phyloP scores from a whole-genome alignment of 208 protist species.

The Phytomonas sp. region DNA sequence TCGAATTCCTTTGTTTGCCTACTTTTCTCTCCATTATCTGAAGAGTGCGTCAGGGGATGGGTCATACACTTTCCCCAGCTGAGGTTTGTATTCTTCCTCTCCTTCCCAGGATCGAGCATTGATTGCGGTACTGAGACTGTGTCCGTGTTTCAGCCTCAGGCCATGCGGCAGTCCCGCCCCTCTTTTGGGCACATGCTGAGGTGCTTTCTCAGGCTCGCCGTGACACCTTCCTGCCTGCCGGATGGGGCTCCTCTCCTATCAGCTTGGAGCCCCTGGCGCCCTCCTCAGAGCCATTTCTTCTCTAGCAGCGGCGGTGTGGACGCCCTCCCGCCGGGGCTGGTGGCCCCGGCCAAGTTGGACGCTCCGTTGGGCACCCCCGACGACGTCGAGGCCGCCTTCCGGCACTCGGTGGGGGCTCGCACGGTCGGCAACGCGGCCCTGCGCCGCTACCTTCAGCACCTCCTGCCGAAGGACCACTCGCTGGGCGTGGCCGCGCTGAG shows the following conservation, averaged over 20 bases:
- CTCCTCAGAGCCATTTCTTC: not conserved
- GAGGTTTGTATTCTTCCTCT: not conserved
- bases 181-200: not conserved
- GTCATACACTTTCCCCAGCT: not conserved
- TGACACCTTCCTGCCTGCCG: not conserved
- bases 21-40: not conserved
- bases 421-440: conserved; percentile 77
- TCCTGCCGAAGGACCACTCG: conserved; percentile 36
- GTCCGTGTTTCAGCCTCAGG: not conserved
- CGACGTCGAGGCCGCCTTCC: conserved; percentile 54
- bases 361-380: conserved; percentile 23
- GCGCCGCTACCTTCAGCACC: conserved; percentile 52
- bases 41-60: not conserved
- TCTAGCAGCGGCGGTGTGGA: not conserved
- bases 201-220: not conserved
- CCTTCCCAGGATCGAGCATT: not conserved
- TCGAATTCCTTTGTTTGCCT: not conserved
- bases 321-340: conserved; percentile 2
- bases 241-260: not conserved
- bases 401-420: conserved; percentile 50
- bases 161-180: not conserved
- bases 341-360: not conserved
- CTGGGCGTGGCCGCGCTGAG: conserved; percentile 57
- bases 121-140: not conserved
- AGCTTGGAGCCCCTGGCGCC: not conserved